Percentiles rank a stretch among this genome's conserved stretches.
Evolutionary conservation across 2,329 filamentous ascomycete species (phyloP).

Genomic region (Davidsoniella neocaledoniae): DNA sequence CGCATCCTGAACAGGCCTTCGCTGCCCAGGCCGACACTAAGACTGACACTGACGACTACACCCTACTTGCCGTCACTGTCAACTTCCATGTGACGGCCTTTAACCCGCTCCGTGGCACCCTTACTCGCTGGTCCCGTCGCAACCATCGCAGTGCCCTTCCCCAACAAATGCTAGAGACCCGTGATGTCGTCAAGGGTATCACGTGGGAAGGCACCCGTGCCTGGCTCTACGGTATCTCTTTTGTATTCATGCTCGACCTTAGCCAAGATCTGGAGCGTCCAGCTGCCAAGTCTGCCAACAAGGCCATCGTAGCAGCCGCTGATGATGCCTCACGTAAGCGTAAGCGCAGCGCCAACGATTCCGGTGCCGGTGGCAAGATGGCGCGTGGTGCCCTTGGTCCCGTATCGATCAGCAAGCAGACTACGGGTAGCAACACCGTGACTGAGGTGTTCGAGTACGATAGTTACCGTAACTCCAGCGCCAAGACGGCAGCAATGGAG

Average conservation of each 20-base stretch:
- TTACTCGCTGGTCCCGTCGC: constrained; percentile 72
- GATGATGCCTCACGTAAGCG: constrained; percentile 30
- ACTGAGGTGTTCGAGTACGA: constrained; percentile 12
- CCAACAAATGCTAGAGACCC: constrained; percentile 52
- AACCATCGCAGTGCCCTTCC: constrained; percentile 67
- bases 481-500: constrained; percentile 16
- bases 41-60: constrained; percentile 28
- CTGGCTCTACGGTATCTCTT: constrained; percentile 77
- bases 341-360: constrained; percentile 32
- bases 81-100: constrained; percentile 55
- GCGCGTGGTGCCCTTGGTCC: constrained; percentile 28
- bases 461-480: constrained; percentile 5
- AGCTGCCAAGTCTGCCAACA: constrained; percentile 4
- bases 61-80: constrained; percentile 35
- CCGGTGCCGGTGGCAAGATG: constrained; percentile 38
- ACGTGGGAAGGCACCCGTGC: constrained; percentile 66
- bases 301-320: constrained; percentile 16
- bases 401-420: constrained; percentile 25
- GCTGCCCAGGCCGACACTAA: constrained; percentile 14
- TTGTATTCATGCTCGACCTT: constrained; percentile 85
- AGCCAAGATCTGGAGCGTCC: constrained; percentile 44
- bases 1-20: constrained; percentile 14
- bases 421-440: constrained; percentile 11
- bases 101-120: constrained; percentile 55
- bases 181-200: constrained; percentile 67